Evolutionary conservation across 495 filamentous ascomycete genomes (phyloP).

Genomic region (Talaromyces wortmannii): DNA sequence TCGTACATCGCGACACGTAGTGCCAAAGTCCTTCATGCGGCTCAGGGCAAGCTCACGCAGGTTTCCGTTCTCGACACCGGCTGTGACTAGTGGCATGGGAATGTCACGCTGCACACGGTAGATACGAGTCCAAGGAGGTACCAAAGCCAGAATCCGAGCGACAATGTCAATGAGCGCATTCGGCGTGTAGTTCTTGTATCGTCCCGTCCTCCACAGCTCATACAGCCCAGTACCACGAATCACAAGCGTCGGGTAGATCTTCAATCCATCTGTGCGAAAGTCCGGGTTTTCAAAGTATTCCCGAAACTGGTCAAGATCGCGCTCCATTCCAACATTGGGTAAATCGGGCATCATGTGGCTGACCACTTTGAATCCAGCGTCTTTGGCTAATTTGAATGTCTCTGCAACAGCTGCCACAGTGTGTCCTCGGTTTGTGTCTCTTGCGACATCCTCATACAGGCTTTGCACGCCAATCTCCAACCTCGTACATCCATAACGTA

Average conservation of each 20-base stretch:
- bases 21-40: constrained; percentile 98
- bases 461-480: constrained; percentile 94
- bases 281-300: constrained; percentile 97
- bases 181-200: constrained; percentile 97
- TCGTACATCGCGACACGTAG: constrained; percentile 93
- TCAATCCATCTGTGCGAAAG: constrained; percentile 95
- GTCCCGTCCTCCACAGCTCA: constrained; percentile 92
- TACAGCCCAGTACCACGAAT: constrained; percentile 96
- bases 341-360: constrained; percentile 99
- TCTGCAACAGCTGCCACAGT: constrained; percentile 91
- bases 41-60: constrained; percentile 86
- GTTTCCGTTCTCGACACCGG: constrained; percentile 96
- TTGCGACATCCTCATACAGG: constrained; percentile 95
- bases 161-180: constrained; percentile 94
- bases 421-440: constrained; percentile 95
- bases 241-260: constrained; percentile 96
- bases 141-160: constrained; percentile 85
- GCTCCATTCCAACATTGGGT: constrained; percentile 97
- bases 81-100: constrained; percentile 95
- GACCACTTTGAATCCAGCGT: constrained; percentile 97
- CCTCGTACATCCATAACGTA: constrained; percentile 92
- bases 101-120: constrained; percentile 98
- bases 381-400: constrained; percentile 91
- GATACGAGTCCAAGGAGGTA: constrained; percentile 97
- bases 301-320: constrained; percentile 90